Conservation (phyloP, 2,329 filamentous ascomycete genomes). For the Cytospora schulzeri region DNA sequence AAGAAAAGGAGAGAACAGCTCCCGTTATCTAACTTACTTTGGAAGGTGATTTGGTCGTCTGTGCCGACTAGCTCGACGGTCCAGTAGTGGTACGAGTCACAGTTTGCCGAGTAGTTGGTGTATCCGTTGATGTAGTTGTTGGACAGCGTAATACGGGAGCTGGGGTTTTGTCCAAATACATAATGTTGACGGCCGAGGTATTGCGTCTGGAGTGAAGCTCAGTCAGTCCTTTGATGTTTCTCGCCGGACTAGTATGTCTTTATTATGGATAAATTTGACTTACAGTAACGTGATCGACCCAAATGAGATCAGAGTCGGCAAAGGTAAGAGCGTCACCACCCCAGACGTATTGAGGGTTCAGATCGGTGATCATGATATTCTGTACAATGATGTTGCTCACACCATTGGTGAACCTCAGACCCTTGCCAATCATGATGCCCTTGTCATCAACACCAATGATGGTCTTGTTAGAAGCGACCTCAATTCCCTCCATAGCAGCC, state of each 20-base stretch:
- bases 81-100: constrained; percentile 64
- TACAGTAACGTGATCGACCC: constrained; percentile 53
- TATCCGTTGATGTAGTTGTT: constrained; percentile 61
- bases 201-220: constrained; percentile 43
- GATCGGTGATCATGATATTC: constrained; percentile 56
- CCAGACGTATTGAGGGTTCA: constrained; percentile 46
- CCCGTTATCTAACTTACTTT: constrained; percentile 36
- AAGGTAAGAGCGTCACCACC: constrained; percentile 17
- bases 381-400: constrained; percentile 62
- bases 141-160: constrained; percentile 59
- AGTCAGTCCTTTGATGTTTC: too few relatives aligned
- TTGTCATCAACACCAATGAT: constrained; percentile 55
- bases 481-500: constrained; percentile 52
- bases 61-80: constrained; percentile 58
- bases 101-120: constrained; percentile 57
- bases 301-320: constrained; percentile 40
- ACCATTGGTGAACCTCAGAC: constrained; percentile 49
- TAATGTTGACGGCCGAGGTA: constrained; percentile 63
- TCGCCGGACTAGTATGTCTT: too few relatives aligned
- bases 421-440: constrained; percentile 61
- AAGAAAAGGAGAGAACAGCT: not conserved
- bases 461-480: constrained; percentile 58
- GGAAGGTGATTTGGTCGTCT: constrained; percentile 58
- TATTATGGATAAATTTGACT: too few relatives aligned
- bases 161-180: constrained; percentile 55